Base-by-base conservation (phyloP, 1,284 basidiomycete species). In the Cryptococcus amylolentus region DNA sequence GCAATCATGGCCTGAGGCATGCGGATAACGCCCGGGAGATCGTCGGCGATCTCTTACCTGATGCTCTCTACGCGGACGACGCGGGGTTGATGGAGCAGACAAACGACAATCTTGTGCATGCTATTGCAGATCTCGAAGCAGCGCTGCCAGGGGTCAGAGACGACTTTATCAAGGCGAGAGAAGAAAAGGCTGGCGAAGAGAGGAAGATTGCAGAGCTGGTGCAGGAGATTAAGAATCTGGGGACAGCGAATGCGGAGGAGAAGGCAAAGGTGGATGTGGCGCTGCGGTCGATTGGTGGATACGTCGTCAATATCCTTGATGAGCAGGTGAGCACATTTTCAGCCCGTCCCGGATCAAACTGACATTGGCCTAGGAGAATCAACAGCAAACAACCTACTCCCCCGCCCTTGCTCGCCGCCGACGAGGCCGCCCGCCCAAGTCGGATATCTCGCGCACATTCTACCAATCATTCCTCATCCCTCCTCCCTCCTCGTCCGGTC, bases 371-470 rank as follows among this genome's bases (percentile, higher is more conserved):
- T 35, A 55, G 51, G 55, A 56, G 37, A 47, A 56, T 5, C 53
- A 44, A 13, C 57, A 54, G 45, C 51, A 54, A 23, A 57, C 70
- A 18, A 70, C 63, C 55, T 65, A 69, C 5, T 67, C 71, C 5
- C 69, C 73, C 2, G 71, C 73, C 5, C 68, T 69, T 16, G 69
- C 70, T 2, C 57, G 62, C 1, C 56, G 69, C 10, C 46, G 62
- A n/a, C 61, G 69, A 23, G 69, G 69, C 3, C 62, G 69, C 10
- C 69, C 69, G 10, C 68, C 69, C 12, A 69, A 71, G 54, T 53
- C 56, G 4, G 56, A 57, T 31, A 51, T 54, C 26, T 45, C 55
- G 12, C 55, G 59, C 7, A 57, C 59, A 1, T 53, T 58, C 27
- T 58, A 54, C 48, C 53, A 56, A 27, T 56, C 54, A 12, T 60